phyloP scores from a whole-genome alignment of 257 asterid genomes.

The Solanum tarapatanum region DNA sequence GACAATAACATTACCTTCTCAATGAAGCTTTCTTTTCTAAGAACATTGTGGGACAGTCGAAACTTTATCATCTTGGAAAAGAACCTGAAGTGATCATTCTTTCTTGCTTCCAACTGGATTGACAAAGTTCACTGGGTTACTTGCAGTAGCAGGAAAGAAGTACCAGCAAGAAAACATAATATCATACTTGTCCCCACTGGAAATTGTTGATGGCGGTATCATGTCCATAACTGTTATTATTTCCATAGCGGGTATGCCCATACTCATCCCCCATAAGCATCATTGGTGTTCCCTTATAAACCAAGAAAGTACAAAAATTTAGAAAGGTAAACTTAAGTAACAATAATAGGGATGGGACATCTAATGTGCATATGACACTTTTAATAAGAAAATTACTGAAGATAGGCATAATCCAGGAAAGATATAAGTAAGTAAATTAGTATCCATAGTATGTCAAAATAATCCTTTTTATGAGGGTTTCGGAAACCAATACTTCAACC shows the following conservation, averaged over 20 bases:
- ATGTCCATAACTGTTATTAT: slow-evolving; percentile 95
- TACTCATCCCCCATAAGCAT: slow-evolving; percentile 99
- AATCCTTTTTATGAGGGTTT: background rate
- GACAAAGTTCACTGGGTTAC: slow-evolving; percentile 6
- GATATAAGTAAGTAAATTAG: background rate
- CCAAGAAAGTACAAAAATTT: slow-evolving; percentile 8
- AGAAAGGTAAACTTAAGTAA: background rate
- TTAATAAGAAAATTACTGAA: background rate
- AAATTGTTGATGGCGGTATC: slow-evolving; percentile 79
- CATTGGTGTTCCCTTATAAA: slow-evolving; percentile 84
- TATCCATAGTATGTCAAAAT: background rate
- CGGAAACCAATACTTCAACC: background rate
- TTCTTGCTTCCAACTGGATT: slow-evolving; percentile 71
- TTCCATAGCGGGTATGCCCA: slow-evolving; percentile 88
- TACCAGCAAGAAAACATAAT: background rate
- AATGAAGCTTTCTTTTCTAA: slow-evolving; percentile 56
- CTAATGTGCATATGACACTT: background rate
- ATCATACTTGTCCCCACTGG: slow-evolving; percentile 82
- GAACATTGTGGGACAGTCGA: slow-evolving; percentile 42
- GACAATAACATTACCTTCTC: slow-evolving; percentile 46
- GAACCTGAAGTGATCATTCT: slow-evolving; percentile 62
- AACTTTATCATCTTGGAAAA: slow-evolving; percentile 80
- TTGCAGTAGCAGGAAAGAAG: background rate
- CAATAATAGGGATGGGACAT: background rate
- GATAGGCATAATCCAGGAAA: background rate